A percentile compares a stretch with the other conserved stretches of the same genome.
phyloP scores from a whole-genome alignment of 2,329 filamentous ascomycete species.

The Grosmannia serpens region DNA sequence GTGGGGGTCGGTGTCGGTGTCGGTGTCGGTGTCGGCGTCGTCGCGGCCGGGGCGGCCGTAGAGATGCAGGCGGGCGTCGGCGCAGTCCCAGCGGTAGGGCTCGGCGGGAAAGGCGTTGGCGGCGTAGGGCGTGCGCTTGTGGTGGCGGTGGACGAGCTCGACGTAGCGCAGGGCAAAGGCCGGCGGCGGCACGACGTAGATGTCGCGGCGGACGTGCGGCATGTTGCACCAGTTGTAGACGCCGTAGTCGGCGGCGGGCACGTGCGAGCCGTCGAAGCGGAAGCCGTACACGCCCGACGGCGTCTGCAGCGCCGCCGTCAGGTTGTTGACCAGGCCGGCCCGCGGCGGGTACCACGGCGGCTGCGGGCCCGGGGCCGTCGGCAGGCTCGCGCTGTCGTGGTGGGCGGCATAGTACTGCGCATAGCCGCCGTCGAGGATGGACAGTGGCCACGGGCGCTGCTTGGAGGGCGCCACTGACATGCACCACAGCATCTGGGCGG shows the following conservation, averaged over 20 bases:
- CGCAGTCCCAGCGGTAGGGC: slow-evolving; percentile 60
- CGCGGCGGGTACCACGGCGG: slow-evolving; percentile 18
- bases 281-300: slow-evolving; percentile 58
- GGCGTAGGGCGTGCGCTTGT: slow-evolving; percentile 74
- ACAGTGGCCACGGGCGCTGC: background rate
- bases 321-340: slow-evolving; percentile 18
- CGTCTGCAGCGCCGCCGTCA: slow-evolving; percentile 13
- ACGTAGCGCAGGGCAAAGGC: slow-evolving; percentile 52
- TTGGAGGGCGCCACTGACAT: background rate
- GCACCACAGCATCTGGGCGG: slow-evolving; percentile 1
- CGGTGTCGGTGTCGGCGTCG: slow-evolving; percentile 33
- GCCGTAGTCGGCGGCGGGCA: slow-evolving; percentile 44
- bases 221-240: slow-evolving; percentile 80
- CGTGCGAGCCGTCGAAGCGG: slow-evolving; percentile 55
- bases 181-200: slow-evolving; percentile 43
- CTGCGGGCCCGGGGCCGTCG: slow-evolving; percentile 4
- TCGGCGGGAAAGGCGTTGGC: slow-evolving; percentile 67
- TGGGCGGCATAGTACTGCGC: background rate
- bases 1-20: slow-evolving; percentile 21
- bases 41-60: slow-evolving; percentile 41
- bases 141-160: slow-evolving; percentile 70
- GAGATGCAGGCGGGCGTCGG: slow-evolving; percentile 58
- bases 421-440: background rate
- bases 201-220: slow-evolving; percentile 61
- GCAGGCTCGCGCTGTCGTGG: background rate